Evolutionary conservation across 148 eudicot species (phyloP).

Genomic region (Gaultheria prostrata): DNA sequence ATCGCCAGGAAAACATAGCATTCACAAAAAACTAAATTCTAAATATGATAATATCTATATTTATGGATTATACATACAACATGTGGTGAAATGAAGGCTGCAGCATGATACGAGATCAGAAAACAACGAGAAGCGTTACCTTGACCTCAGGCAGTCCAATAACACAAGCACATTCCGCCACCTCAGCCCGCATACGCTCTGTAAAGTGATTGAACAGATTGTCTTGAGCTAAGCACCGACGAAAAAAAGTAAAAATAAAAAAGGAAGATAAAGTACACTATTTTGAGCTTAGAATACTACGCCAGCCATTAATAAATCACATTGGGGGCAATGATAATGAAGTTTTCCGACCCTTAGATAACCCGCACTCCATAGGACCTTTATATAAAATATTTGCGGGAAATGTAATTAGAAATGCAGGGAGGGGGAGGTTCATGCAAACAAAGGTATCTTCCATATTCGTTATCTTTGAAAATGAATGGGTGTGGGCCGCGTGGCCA

Average conservation of each 20-base stretch:
- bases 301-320: neutral
- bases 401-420: too few relatives aligned
- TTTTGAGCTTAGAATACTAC: neutral
- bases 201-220: neutral
- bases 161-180: constrained; percentile 82
- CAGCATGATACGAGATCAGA: neutral
- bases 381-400: too few relatives aligned
- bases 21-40: neutral
- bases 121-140: constrained; percentile 28
- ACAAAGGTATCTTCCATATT: too few relatives aligned
- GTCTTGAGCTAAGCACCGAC: neutral
- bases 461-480: too few relatives aligned
- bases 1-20: neutral
- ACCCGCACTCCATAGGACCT: too few relatives aligned
- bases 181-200: constrained; percentile 69
- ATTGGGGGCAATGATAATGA: too few relatives aligned
- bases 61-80: neutral
- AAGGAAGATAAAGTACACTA: neutral
- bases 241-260: neutral
- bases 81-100: neutral
- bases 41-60: neutral
- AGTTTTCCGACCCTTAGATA: too few relatives aligned
- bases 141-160: constrained; percentile 77
- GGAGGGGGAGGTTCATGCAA: too few relatives aligned
- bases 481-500: too few relatives aligned